phyloP scores from a whole-genome alignment of 2,329 filamentous ascomycete genomes.

The Hymenoscyphus infarciens region DNA sequence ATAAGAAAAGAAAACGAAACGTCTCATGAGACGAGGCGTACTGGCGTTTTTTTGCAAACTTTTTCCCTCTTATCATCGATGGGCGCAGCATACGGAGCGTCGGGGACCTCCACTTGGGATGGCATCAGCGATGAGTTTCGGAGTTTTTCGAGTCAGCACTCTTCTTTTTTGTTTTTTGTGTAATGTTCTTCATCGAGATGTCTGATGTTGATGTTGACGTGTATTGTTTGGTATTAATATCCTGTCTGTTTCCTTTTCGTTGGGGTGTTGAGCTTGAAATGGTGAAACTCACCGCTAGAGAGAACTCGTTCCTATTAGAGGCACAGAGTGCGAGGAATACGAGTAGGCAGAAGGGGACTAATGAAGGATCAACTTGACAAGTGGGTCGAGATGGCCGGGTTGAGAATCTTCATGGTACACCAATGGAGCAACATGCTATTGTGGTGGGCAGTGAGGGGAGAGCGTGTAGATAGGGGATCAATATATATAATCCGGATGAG shows the following conservation, averaged over 20 bases:
- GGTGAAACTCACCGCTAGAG: background rate
- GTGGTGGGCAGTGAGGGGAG: too few species aligned
- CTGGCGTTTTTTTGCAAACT: constrained; percentile 8
- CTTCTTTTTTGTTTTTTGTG: background rate
- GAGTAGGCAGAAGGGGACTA: too few species aligned
- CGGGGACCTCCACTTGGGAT: background rate
- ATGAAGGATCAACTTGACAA: too few species aligned
- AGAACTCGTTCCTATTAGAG: too few species aligned
- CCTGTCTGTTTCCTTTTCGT: constrained; percentile 1
- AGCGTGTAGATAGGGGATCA: too few species aligned
- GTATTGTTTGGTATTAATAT: background rate
- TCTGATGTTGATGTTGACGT: background rate
- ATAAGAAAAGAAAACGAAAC: background rate
- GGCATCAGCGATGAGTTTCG: constrained; percentile 22
- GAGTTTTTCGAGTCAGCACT: constrained; percentile 11
- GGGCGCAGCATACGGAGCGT: constrained; percentile 15
- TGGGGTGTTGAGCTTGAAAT: background rate
- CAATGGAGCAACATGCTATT: too few species aligned
- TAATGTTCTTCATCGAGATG: background rate
- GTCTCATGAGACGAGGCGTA: constrained; percentile 9
- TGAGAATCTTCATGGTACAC: too few species aligned
- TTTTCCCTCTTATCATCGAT: background rate
- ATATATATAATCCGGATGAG: too few species aligned
- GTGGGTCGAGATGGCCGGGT: too few species aligned
- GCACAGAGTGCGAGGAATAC: too few species aligned